These are phyloP conservation scores for Penicillium glabrum DNA, from an alignment of 2,329 filamentous ascomycete genomes.

Conservation along the genomic window DNA sequence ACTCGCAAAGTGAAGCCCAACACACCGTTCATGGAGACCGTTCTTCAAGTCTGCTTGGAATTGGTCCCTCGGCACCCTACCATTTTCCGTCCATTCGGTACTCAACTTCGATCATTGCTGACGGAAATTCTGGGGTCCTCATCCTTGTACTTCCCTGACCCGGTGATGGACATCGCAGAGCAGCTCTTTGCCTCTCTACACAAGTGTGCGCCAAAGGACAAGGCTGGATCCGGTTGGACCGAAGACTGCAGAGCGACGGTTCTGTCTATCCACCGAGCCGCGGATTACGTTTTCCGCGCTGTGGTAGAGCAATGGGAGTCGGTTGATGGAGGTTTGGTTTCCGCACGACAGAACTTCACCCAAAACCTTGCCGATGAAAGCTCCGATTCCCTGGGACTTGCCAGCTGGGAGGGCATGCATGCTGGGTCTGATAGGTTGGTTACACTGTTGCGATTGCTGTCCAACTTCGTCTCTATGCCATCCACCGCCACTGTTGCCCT, in stretches of 20 bases:
- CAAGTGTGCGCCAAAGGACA: conserved; percentile 78
- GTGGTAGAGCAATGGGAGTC: conserved; percentile 82
- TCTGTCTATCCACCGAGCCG: conserved; percentile 65
- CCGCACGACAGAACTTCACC: conserved; percentile 37
- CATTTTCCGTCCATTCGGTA: conserved; percentile 73
- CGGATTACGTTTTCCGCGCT: conserved; percentile 75
- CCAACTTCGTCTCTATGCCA: conserved; percentile 60
- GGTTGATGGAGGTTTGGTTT: conserved; percentile 45
- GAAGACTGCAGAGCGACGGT: conserved; percentile 64
- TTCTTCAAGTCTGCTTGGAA: conserved; percentile 69
- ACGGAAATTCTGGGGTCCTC: conserved; percentile 61
- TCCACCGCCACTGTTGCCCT: conserved; percentile 67
- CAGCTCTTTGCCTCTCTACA: conserved; percentile 70
- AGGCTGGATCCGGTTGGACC: conserved; percentile 74
- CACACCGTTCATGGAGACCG: conserved; percentile 60
- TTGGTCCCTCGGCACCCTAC: conserved; percentile 80
- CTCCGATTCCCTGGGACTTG: conserved; percentile 53
- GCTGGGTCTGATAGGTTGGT: conserved; percentile 70
- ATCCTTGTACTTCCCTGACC: conserved; percentile 53
- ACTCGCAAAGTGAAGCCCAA: conserved; percentile 38
- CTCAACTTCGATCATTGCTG: conserved; percentile 65
- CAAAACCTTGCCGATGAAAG: conserved; percentile 38
- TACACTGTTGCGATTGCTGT: conserved; percentile 65
- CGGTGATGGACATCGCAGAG: conserved; percentile 59
- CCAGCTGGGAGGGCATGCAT: conserved; percentile 71